Percentiles rank a stretch among this genome's conserved stretches.
These are phyloP conservation scores for Eucalyptus curtisii DNA, from an alignment of 345 rosid genomes.

Conservation along the genomic window DNA sequence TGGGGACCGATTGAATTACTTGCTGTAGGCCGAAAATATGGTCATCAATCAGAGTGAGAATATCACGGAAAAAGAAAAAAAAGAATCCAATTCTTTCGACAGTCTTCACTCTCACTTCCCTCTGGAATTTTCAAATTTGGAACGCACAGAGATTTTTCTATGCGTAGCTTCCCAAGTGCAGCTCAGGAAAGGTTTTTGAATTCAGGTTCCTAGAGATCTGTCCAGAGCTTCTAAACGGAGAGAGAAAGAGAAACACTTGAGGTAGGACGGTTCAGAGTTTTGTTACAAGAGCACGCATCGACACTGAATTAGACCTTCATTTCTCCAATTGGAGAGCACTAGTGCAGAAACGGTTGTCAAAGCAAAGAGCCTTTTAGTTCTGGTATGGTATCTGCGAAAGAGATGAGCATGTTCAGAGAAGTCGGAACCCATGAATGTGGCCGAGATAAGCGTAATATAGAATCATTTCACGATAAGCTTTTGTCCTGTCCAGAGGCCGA, in stretches of 20 bases:
- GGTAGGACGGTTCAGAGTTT: background rate
- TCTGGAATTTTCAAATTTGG: background rate
- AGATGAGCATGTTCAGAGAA: background rate
- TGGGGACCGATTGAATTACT: background rate
- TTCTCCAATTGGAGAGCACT: background rate
- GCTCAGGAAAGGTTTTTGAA: background rate
- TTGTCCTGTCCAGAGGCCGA: background rate
- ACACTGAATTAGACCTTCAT: background rate
- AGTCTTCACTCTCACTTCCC: background rate
- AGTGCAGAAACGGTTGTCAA: background rate
- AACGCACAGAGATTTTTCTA: background rate
- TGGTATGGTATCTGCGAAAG: background rate
- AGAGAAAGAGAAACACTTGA: background rate
- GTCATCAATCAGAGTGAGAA: background rate
- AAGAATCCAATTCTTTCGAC: background rate
- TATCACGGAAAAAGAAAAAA: background rate
- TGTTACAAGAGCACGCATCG: background rate
- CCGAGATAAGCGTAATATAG: background rate
- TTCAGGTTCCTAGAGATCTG: background rate
- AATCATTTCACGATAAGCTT: background rate
- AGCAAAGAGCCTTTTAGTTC: background rate
- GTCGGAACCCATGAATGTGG: background rate
- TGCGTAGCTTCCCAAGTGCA: background rate
- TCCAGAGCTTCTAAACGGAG: background rate
- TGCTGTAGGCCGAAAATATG: background rate